These are phyloP conservation scores for Dictyostelium intermedium DNA, from an alignment of 78 protist genomes.

Conservation along the genomic window DNA sequence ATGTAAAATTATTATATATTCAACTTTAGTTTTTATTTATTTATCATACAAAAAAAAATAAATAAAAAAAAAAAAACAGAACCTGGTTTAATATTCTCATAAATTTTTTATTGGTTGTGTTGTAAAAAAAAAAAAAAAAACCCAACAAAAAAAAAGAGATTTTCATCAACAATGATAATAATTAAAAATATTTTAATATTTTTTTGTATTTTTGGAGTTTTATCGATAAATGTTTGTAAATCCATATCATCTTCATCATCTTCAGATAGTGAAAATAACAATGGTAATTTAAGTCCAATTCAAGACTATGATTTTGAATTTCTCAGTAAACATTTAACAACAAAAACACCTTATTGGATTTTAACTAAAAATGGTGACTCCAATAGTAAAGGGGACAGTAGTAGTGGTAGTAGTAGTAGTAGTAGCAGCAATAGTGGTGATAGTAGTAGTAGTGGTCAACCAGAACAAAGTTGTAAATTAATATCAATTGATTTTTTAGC, in stretches of 20 bases:
- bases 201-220: neutral
- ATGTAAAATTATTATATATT: neutral
- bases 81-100: neutral
- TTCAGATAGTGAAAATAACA: neutral
- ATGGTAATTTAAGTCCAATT: neutral
- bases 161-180: neutral
- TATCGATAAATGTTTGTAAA: neutral
- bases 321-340: constrained; percentile 8
- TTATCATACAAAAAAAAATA: neutral
- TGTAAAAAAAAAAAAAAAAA: neutral
- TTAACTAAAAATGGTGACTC: neutral
- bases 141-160: neutral
- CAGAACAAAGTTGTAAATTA: constrained; percentile 4
- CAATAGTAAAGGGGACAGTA: neutral
- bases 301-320: constrained; percentile 1
- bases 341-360: constrained; percentile 65
- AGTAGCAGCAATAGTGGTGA: neutral
- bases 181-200: neutral
- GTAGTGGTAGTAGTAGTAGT: neutral
- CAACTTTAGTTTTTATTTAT: neutral
- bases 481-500: constrained; percentile 27
- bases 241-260: neutral
- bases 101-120: neutral
- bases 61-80: neutral
- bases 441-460: neutral